Conservation (phyloP, 805 yeast species). For the Candida broadrunensis region DNA sequence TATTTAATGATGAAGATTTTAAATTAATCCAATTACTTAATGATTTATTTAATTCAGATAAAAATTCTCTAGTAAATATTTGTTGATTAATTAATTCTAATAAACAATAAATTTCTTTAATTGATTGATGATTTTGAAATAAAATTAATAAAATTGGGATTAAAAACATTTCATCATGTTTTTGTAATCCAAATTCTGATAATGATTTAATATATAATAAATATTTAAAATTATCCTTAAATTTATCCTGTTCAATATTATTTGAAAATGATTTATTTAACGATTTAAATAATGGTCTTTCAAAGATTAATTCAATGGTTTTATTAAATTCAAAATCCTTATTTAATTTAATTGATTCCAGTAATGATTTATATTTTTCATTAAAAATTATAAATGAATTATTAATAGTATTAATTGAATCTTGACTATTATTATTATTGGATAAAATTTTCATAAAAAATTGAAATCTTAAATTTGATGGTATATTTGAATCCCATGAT, state of each 20-base stretch:
- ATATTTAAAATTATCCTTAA: constrained; percentile 23
- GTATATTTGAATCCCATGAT: constrained; percentile 36
- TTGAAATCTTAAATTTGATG: constrained; percentile 21
- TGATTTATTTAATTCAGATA: constrained; percentile 20
- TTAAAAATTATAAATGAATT: constrained; percentile 17
- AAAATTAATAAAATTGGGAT: constrained; percentile 33
- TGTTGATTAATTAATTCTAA: constrained; percentile 32
- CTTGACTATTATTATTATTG: constrained; percentile 7
- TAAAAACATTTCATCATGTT: constrained; percentile 38
- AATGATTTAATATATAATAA: constrained; percentile 37
- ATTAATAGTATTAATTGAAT: constrained; percentile 13
- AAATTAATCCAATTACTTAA: constrained; percentile 28
- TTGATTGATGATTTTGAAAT: constrained; percentile 20
- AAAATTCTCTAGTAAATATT: constrained; percentile 25
- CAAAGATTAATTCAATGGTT: constrained; percentile 18
- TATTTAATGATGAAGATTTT: constrained; percentile 8
- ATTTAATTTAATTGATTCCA: constrained; percentile 23
- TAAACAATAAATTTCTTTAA: constrained; percentile 25
- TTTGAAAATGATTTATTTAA: constrained; percentile 12
- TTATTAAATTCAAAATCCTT: constrained; percentile 33
- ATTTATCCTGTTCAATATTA: constrained; percentile 4
- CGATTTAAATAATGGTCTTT: constrained; percentile 29
- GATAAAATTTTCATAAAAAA: constrained; percentile 25
- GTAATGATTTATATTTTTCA: constrained; percentile 19
- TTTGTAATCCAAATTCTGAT: constrained; percentile 33